Base-by-base conservation (phyloP, 345 rosid species). In the Raphanus sativus region DNA sequence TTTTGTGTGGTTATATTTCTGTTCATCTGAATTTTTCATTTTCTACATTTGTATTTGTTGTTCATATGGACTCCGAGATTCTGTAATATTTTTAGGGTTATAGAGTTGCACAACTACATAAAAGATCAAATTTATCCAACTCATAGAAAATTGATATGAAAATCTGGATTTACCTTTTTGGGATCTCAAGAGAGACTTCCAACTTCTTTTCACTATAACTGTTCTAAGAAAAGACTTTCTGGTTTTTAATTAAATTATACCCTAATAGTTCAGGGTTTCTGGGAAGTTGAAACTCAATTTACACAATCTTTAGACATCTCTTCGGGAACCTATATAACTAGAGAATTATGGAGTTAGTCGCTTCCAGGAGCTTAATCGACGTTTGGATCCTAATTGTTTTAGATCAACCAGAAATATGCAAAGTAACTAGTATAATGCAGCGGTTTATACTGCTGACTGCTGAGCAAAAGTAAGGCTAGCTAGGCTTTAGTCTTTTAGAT, bases 191-290 rank as follows among this genome's bases (percentile, higher is more conserved):
- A 70, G 70, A 70, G 64, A 12, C 70, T 52, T 70, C 34, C 13
- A 17, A 32, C 52, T 65, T 71, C 56, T 54, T 59, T 36, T 24
- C 33, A 25, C 25, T 61, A n/a, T 61, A 24, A 7, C 7, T 62
- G 42, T 50, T 67, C 26, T 24, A 34, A n/a, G 56, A 76, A 69
- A 68, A 60, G 0, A 9, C 21, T 48, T 62, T 69, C 13, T 61
- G 28, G 26, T 48, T 8, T 30, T 24, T 16, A 3, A 21, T 52
- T 16, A 50, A 13, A 4, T 42, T 12, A 28, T 28, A 2, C 30
- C 4, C 30, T 28, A 28, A 28, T 6, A 21, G 36, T 16, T 64
- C 71, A 77, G 81, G 81, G 81, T 77, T 77, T 71, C n/a, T 65
- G 21, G 67, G 25, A 33, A 62, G 58, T 63, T 64, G 60, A 71